Percentiles rank a stretch among this genome's conserved stretches.
Conservation (phyloP, 1,139 yeast genomes). For the Yamadazyma jaroonii region DNA sequence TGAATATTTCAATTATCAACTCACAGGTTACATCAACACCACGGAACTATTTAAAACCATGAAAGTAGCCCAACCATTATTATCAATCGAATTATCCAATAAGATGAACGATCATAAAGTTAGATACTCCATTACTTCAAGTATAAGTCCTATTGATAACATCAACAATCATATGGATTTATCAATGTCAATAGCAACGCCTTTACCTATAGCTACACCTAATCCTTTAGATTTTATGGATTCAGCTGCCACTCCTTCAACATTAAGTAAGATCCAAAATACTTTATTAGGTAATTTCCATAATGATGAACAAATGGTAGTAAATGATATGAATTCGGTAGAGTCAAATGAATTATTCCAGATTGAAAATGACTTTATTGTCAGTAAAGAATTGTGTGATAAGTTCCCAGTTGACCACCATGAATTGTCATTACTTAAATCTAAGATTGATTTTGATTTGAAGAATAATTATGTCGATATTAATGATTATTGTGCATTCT, state of each 20-base stretch:
- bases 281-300: slow-evolving; percentile 6
- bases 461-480: slow-evolving; percentile 45
- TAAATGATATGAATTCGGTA: slow-evolving; percentile 10
- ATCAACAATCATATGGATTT: not conserved
- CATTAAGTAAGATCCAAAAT: slow-evolving; percentile 5
- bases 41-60: slow-evolving; percentile 40
- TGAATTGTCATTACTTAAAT: slow-evolving; percentile 35
- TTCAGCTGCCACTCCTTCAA: slow-evolving; percentile 4
- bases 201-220: slow-evolving; percentile 5
- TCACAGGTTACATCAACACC: slow-evolving; percentile 38
- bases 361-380: slow-evolving; percentile 13
- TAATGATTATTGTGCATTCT: slow-evolving; percentile 47
- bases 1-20: slow-evolving; percentile 42
- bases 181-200: slow-evolving; percentile 6
- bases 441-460: slow-evolving; percentile 41
- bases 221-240: slow-evolving; percentile 8
- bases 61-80: slow-evolving; percentile 43
- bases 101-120: slow-evolving; percentile 12
- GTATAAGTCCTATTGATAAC: slow-evolving; percentile 2
- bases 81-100: slow-evolving; percentile 13
- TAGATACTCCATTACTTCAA: slow-evolving; percentile 5
- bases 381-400: slow-evolving; percentile 7
- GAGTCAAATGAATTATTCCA: slow-evolving; percentile 14
- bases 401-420: slow-evolving; percentile 11
- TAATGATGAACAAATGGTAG: slow-evolving; percentile 7